A percentile compares a stretch with the other conserved stretches of the same genome.
phyloP scores from a whole-genome alignment of 257 asterid genomes.

The Oldenlandia corymbosa region DNA sequence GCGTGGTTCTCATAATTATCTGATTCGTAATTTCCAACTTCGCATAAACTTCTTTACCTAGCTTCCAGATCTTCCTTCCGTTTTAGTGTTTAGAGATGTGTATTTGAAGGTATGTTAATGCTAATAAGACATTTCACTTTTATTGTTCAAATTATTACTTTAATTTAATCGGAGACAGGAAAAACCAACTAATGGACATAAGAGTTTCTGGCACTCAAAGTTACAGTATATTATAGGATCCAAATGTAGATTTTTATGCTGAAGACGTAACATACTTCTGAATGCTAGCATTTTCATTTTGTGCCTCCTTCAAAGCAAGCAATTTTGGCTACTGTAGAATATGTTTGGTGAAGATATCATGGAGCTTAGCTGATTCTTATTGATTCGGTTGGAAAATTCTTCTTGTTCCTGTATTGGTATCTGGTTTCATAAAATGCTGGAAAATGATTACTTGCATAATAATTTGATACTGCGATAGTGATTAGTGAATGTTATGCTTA shows the following conservation, averaged over 20 bases:
- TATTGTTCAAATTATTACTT: background rate
- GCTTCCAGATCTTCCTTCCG: background rate
- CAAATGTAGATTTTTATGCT: background rate
- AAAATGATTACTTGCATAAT: background rate
- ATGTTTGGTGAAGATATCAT: background rate
- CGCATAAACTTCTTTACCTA: background rate
- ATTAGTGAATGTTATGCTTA: background rate
- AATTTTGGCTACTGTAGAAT: background rate
- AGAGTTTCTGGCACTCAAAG: background rate
- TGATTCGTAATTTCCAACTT: background rate
- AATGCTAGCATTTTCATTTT: background rate
- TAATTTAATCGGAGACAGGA: background rate
- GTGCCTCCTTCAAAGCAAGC: background rate
- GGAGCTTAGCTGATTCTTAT: background rate
- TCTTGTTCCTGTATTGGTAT: background rate
- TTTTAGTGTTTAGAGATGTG: background rate
- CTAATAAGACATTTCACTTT: background rate
- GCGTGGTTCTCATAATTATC: slow-evolving; percentile 6
- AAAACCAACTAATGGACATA: background rate
- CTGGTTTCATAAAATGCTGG: background rate
- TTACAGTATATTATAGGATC: background rate
- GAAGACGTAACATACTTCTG: background rate
- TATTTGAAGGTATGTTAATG: background rate
- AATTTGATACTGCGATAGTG: background rate
- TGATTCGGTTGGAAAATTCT: background rate